Evolutionary conservation across 176 grass and related monocot species (phyloP), one percentile per base, ranked within the genome.

Genomic region (Aegilops umbellulata): DNA sequence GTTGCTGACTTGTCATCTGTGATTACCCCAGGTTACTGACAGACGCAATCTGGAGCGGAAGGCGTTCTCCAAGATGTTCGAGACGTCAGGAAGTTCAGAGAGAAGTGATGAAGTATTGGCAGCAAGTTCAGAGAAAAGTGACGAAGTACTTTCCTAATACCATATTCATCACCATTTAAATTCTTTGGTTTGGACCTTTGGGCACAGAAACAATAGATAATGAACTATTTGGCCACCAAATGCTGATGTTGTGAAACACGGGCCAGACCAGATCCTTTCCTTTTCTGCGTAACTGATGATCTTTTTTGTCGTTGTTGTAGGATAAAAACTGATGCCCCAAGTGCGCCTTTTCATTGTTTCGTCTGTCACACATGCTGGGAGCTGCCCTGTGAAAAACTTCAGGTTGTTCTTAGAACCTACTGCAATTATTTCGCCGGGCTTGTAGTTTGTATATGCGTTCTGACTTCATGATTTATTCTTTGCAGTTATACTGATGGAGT

Each of bases 61-160:
- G 86, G 90, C 92, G 25, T 98, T 90, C 60, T 94, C 97, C 0
- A 98, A 77, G 90, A 87, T 98, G 92, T 98, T 98, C 60, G 92
- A 92, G 87, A 38, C 88, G 35, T 91, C 94, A 60, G 79, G 83
- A 87, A 92, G 73, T 86, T 86, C 90, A 82, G 96, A 93, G 31
- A 89, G 83, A 39, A 86, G 75, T 46, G 78, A 82, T 22, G 79
- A 88, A 57, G 96, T 98, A 84, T 47, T 57, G 6, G 7, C 55
- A 22, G 55, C 19, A 58, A 58, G 7, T 58, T 58, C 55, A 76
- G 95, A 91, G 24, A 87, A 87, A 30, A 84, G 69, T 38, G 75
- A 76, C 19, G 76, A 89, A 57, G 96, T 98, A 86, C 65, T 64
- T 83, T 17, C 80, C 58, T 83, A 9, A 55, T 80, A 76, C 67